Conservation (phyloP, 2,329 filamentous ascomycete species). For the Tolypocladium ovalisporum region DNA sequence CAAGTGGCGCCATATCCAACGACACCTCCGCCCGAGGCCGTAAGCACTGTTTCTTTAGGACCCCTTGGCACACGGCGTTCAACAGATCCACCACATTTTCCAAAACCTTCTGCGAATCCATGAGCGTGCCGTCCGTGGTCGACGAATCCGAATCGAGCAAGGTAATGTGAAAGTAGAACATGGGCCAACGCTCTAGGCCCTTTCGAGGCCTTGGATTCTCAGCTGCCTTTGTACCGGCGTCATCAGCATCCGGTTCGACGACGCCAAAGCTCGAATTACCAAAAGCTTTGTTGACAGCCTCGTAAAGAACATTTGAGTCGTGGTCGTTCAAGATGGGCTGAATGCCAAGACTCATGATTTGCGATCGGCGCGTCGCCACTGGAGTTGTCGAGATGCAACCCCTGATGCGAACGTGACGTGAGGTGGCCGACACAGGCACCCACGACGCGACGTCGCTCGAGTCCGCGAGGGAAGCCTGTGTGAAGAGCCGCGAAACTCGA, state of each 20-base stretch:
- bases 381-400: conserved; percentile 65
- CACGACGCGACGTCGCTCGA: conserved; percentile 44
- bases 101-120: conserved; percentile 37
- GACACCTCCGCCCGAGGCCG: conserved; percentile 29
- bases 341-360: conserved; percentile 75
- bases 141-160: conserved; percentile 21
- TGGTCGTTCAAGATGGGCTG: conserved; percentile 47
- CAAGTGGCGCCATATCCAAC: conserved; percentile 12
- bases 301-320: conserved; percentile 57
- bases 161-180: conserved; percentile 70
- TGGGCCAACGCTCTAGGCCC: conserved; percentile 71
- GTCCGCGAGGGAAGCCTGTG: conserved; percentile 54
- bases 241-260: conserved; percentile 29
- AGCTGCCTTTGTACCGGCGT: conserved; percentile 21
- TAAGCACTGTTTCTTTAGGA: conserved; percentile 64
- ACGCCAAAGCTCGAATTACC: conserved; percentile 64
- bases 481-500: conserved; percentile 39
- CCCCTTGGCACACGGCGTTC: conserved; percentile 58
- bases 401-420: conserved; percentile 47
- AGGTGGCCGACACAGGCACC: conserved; percentile 60
- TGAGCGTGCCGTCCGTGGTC: conserved; percentile 25
- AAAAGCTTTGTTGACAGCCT: conserved; percentile 71
- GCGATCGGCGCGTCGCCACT: conserved; percentile 57
- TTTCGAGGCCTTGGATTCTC: conserved; percentile 44
- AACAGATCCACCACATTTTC: conserved; percentile 48